These are phyloP conservation scores for Hippophae rhamnoides DNA, from an alignment of 306 rosid species.

Conservation along the genomic window DNA sequence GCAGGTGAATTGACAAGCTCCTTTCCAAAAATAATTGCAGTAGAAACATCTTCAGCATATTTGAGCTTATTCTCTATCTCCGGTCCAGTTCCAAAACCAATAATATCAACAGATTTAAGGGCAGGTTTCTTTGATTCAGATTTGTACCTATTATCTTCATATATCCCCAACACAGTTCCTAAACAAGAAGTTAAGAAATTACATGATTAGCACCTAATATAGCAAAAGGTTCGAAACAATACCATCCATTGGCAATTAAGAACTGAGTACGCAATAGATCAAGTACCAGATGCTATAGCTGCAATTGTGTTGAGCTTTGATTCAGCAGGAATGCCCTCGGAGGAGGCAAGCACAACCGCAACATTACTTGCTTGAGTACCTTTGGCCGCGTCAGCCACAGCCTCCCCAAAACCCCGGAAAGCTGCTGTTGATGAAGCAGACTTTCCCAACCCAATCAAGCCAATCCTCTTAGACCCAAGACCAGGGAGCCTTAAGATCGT, in stretches of 20 bases:
- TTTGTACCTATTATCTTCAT: constrained; percentile 75
- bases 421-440: constrained; percentile 43
- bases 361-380: constrained; percentile 60
- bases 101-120: constrained; percentile 60
- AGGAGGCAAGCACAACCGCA: constrained; percentile 75
- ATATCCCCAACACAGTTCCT: constrained; percentile 75
- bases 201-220: not conserved
- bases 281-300: constrained; percentile 78
- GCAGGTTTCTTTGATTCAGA: constrained; percentile 71
- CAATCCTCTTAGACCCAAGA: constrained; percentile 72
- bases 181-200: constrained; percentile 8
- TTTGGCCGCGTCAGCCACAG: constrained; percentile 76
- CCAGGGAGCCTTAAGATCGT: constrained; percentile 66
- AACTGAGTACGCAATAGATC: not conserved
- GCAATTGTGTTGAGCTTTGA: constrained; percentile 56
- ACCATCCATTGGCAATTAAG: constrained; percentile 2
- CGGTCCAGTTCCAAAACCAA: constrained; percentile 87
- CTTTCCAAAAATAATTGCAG: constrained; percentile 75
- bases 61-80: constrained; percentile 80
- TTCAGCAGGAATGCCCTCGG: constrained; percentile 51
- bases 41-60: constrained; percentile 65
- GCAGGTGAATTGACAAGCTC: constrained; percentile 96
- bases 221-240: not conserved
- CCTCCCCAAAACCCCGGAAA: constrained; percentile 69
- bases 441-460: constrained; percentile 86